Percentiles rank a stretch among this genome's conserved stretches.
Evolutionary conservation across 106 monocot species (phyloP).

Genomic region (Dendrobium chrysotoxum): DNA sequence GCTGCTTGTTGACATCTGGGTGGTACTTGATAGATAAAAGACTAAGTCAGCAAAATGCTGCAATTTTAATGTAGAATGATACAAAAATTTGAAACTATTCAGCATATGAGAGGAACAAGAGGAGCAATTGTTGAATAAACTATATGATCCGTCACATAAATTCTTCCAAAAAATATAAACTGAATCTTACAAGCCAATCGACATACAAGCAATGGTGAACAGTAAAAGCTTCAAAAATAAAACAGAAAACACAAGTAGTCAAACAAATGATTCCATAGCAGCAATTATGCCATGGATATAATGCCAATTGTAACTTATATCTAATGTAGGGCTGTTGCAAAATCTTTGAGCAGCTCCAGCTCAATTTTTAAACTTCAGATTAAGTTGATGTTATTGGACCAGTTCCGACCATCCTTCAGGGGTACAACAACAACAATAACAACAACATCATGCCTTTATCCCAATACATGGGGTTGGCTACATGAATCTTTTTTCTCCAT

Average conservation of each 20-base stretch:
- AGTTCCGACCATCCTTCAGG: too few species aligned
- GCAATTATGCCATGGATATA: not conserved
- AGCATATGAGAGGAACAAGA: not conserved
- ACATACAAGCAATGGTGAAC: not conserved
- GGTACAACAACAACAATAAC: too few species aligned
- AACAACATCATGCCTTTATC: too few species aligned
- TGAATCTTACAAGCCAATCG: not conserved
- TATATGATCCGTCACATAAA: not conserved
- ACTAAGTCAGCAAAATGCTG: slow-evolving; percentile 31
- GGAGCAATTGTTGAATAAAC: not conserved
- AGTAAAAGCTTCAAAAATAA: not conserved
- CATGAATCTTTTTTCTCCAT: too few species aligned
- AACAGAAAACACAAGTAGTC: not conserved
- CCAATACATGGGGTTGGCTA: too few species aligned
- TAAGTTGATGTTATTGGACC: too few species aligned
- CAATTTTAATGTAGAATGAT: slow-evolving; percentile 14
- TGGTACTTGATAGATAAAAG: slow-evolving; percentile 71
- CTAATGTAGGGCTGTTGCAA: not conserved
- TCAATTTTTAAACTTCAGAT: too few species aligned
- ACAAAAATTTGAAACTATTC: not conserved
- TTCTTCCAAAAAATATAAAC: not conserved
- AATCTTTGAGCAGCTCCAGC: not conserved
- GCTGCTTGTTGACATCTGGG: slow-evolving; percentile 97
- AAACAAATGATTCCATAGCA: not conserved
- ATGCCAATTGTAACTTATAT: not conserved